Base-by-base conservation (phyloP, 257 asterid genomes). In the Echium plantagineum region DNA sequence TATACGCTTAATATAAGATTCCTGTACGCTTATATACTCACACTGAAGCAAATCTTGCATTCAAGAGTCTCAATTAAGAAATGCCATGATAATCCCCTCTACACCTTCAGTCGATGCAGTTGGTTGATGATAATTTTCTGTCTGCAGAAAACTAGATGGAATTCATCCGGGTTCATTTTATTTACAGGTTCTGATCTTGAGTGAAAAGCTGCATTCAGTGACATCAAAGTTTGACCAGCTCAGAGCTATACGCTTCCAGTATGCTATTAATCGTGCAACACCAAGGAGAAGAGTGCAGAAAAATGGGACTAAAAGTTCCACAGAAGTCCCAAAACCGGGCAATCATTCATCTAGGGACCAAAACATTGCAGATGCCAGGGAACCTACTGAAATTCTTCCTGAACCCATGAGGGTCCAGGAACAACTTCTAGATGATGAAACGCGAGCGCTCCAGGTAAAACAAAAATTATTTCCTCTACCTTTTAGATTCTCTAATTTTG, bases 161-260 rank as follows among this genome's bases (percentile, higher is more conserved):
- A 10, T 42, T 42, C 5, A 1, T 42, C 0, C 10, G 15, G 13
- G 49, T 13, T 12, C 49, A 42, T 42, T 63, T 66, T 55, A 24
- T 48, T 16, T 68, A 63, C 82, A 91, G 98, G 94, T 93, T 56
- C 69, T 93, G 69, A 93, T 93, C 73, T 73, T 86, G 72, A 82
- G 99, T 51, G 96, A 93, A 77, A 93, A 80, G 77, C 95, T 89
- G 65, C 94, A 84, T 67, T 75, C 83, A 17, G 97, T 89, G 61
- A 81, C 99, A 32, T 89, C 96, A 32, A 82, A 80, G 68, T 93
- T 89, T 70, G 99, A 93, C 74, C 83, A 77, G 75, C 85, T 93
- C 63, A 81, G 97, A 77, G 99, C 97, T 59, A n/a, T 89, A 63
- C 94, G 93, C 47, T 93, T 86, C 82, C 99, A 83, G 79, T 94